Conservation (phyloP, 352 stramenopile species). For the Phytophthora litchii region DNA sequence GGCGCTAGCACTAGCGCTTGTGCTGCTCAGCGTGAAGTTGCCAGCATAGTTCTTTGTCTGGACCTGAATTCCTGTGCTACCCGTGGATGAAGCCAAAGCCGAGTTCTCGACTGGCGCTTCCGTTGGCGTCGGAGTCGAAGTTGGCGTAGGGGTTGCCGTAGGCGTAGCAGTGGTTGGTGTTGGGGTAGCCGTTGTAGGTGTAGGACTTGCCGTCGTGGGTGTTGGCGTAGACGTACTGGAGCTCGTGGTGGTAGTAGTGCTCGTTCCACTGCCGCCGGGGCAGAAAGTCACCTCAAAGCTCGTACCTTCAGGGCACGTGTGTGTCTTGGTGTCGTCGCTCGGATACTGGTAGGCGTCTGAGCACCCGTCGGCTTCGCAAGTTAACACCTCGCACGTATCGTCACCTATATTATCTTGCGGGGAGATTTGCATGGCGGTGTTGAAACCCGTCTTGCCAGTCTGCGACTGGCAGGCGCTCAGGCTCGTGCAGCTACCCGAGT, state of each 20-base stretch:
- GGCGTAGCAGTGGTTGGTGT: slow-evolving; percentile 28
- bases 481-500: slow-evolving; percentile 47
- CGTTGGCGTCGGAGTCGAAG: slow-evolving; percentile 31
- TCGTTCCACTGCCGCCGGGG: slow-evolving; percentile 46
- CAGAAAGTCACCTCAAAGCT: slow-evolving; percentile 76
- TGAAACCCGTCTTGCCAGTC: slow-evolving; percentile 65
- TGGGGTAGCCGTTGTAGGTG: slow-evolving; percentile 24
- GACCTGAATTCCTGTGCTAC: slow-evolving; percentile 26
- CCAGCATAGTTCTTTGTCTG: slow-evolving; percentile 27
- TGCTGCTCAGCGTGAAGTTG: slow-evolving; percentile 36
- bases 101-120: slow-evolving; percentile 27
- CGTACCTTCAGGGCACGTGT: slow-evolving; percentile 57
- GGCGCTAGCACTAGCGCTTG: slow-evolving; percentile 23
- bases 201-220: slow-evolving; percentile 21
- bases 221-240: slow-evolving; percentile 25
- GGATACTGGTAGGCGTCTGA: slow-evolving; percentile 66
- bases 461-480: slow-evolving; percentile 47
- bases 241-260: slow-evolving; percentile 31
- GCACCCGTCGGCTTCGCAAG: slow-evolving; percentile 57
- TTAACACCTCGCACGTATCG: slow-evolving; percentile 49
- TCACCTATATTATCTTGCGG: slow-evolving; percentile 49
- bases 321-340: slow-evolving; percentile 63
- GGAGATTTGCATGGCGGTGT: slow-evolving; percentile 62
- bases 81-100: slow-evolving; percentile 10
- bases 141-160: slow-evolving; percentile 25